A percentile compares a stretch with the other conserved stretches of the same genome.
These are phyloP conservation scores for Hymenoscyphus fructigenus DNA, from an alignment of 2,329 filamentous ascomycete species.

Conservation along the genomic window DNA sequence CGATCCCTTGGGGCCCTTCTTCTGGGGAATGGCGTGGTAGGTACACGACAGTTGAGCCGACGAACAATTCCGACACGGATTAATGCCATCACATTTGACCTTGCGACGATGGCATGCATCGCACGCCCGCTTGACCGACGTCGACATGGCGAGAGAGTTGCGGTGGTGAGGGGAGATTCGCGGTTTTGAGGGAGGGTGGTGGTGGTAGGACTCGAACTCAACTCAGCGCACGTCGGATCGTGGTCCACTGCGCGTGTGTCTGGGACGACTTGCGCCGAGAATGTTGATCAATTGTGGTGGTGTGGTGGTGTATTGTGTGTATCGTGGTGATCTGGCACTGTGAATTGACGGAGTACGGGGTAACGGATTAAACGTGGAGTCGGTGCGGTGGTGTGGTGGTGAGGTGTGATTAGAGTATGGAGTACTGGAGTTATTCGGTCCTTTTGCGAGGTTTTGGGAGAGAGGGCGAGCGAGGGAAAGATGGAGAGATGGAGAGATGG, in stretches of 20 bases:
- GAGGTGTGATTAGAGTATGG: background rate
- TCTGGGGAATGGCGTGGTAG: conserved; percentile 73
- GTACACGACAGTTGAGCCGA: conserved; percentile 68
- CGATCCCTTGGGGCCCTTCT: conserved; percentile 74
- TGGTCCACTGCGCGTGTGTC: conserved; percentile 2
- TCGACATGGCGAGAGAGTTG: conserved; percentile 29
- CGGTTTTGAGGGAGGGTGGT: background rate
- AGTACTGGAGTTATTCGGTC: background rate
- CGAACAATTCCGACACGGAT: conserved; percentile 69
- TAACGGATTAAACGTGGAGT: background rate
- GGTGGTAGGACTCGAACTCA: conserved; percentile 2
- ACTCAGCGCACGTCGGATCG: background rate
- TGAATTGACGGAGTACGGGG: background rate
- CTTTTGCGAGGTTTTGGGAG: background rate
- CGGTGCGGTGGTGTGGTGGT: background rate
- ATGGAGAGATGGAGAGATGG: background rate
- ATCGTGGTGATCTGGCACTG: background rate
- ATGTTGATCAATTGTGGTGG: conserved; percentile 1
- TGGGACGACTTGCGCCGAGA: conserved; percentile 1
- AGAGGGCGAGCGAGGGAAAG: background rate
- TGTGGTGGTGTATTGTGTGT: background rate
- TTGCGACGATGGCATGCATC: conserved; percentile 74
- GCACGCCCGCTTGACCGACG: conserved; percentile 57
- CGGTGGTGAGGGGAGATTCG: background rate
- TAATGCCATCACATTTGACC: conserved; percentile 70